phyloP scores from a whole-genome alignment of 2,329 filamentous ascomycete genomes.

The Aspergillus pseudonomiae region DNA sequence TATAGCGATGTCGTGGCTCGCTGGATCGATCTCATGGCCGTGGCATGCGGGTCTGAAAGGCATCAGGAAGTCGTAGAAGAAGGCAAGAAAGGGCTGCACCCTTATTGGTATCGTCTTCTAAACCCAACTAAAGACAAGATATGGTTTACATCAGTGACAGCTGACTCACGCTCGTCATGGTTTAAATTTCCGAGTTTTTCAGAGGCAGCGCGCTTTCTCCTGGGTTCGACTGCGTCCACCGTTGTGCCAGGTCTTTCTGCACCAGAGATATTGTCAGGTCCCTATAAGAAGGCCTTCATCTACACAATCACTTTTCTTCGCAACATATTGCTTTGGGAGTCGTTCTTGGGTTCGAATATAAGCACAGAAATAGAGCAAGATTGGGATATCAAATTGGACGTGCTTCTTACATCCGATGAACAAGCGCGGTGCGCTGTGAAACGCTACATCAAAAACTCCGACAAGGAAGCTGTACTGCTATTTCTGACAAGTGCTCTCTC shows the following conservation, averaged over 20 bases:
- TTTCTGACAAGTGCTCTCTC: conserved; percentile 51
- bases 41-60: conserved; percentile 65
- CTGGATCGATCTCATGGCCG: conserved; percentile 85
- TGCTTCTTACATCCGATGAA: conserved; percentile 70
- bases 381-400: conserved; percentile 81
- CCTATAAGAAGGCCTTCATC: conserved; percentile 59
- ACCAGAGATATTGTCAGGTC: conserved; percentile 29
- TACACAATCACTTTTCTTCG: conserved; percentile 71
- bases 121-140: conserved; percentile 54
- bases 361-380: conserved; percentile 68
- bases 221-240: conserved; percentile 27
- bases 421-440: conserved; percentile 60
- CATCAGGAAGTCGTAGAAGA: conserved; percentile 86
- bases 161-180: conserved; percentile 50
- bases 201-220: conserved; percentile 37
- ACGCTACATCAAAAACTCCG: conserved; percentile 35
- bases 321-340: conserved; percentile 62
- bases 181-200: conserved; percentile 45
- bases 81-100: conserved; percentile 83
- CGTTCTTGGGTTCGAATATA: conserved; percentile 51
- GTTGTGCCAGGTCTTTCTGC: conserved; percentile 39
- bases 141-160: conserved; percentile 52
- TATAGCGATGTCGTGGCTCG: conserved; percentile 78
- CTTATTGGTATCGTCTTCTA: conserved; percentile 69
- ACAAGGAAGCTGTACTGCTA: conserved; percentile 42